Percentiles rank a stretch among this genome's conserved stretches.
phyloP scores from a whole-genome alignment of 1,284 basidiomycete genomes.

The Agaricales sp. region DNA sequence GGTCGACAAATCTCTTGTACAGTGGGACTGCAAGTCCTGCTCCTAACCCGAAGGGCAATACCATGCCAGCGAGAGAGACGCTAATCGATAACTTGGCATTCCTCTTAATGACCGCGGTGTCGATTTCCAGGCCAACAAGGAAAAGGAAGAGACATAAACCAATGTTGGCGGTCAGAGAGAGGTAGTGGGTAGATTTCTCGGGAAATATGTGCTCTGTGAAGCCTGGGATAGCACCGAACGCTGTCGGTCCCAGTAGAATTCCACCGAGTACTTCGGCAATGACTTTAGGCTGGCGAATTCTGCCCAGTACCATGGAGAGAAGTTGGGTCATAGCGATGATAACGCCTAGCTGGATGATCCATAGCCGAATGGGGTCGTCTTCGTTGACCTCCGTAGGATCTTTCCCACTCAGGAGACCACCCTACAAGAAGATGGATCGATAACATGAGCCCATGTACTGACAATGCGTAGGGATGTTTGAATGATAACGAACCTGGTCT shows the following conservation, averaged over 20 bases:
- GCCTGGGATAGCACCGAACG: slow-evolving; percentile 65
- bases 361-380: slow-evolving; percentile 72
- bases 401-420: slow-evolving; percentile 61
- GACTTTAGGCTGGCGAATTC: slow-evolving; percentile 79
- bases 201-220: slow-evolving; percentile 85
- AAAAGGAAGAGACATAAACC: slow-evolving; percentile 91
- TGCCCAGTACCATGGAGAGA: slow-evolving; percentile 60
- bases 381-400: slow-evolving; percentile 61
- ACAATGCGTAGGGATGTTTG: too few relatives aligned
- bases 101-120: slow-evolving; percentile 41
- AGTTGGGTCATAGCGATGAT: slow-evolving; percentile 77
- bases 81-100: slow-evolving; percentile 34
- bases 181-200: slow-evolving; percentile 55
- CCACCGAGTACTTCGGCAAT: slow-evolving; percentile 85
- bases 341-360: slow-evolving; percentile 83
- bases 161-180: slow-evolving; percentile 87
- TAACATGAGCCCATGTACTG: too few relatives aligned
- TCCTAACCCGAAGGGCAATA: slow-evolving; percentile 79
- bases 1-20: slow-evolving; percentile 73
- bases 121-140: slow-evolving; percentile 71
- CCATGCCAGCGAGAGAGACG: slow-evolving; percentile 57
- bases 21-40: slow-evolving; percentile 74
- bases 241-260: slow-evolving; percentile 83
- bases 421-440: too few relatives aligned
- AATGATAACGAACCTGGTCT: too few relatives aligned